phyloP scores from a whole-genome alignment of 2,329 filamentous ascomycete species.

The Fusarium foetens region DNA sequence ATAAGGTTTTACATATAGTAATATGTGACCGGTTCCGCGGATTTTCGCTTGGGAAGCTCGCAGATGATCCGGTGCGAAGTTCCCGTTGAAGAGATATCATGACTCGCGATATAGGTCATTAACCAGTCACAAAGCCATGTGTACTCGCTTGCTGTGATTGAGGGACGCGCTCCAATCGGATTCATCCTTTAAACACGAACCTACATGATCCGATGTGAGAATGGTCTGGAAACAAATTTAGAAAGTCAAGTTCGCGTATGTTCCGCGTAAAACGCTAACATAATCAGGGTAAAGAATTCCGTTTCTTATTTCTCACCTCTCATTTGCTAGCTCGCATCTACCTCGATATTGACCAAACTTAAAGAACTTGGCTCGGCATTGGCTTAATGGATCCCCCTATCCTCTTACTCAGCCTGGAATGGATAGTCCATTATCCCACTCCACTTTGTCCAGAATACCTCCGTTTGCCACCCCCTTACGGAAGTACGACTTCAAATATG shows the following conservation, averaged over 20 bases:
- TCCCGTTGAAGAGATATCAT: neutral
- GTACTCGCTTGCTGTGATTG: neutral
- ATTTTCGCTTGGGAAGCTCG: neutral
- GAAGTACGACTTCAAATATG: accelerated
- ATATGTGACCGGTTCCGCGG: neutral
- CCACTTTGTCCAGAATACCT: accelerated
- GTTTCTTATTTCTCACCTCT: too few species aligned
- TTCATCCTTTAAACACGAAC: accelerated
- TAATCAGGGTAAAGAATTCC: neutral
- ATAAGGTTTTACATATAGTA: neutral
- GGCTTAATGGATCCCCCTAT: too few species aligned
- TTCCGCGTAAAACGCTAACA: neutral
- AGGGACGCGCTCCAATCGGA: neutral
- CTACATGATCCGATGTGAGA: neutral
- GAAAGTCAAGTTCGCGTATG: neutral
- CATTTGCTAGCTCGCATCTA: too few species aligned
- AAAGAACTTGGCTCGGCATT: too few species aligned
- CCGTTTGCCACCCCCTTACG: accelerated
- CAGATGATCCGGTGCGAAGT: neutral
- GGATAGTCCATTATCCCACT: too few species aligned
- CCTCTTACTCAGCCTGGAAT: too few species aligned
- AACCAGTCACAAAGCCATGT: neutral
- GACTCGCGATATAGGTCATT: neutral
- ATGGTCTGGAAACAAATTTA: too few species aligned
- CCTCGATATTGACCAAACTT: too few species aligned